Base-by-base conservation (phyloP, 2,329 filamentous ascomycete species). In the Claviceps purpurea region DNA sequence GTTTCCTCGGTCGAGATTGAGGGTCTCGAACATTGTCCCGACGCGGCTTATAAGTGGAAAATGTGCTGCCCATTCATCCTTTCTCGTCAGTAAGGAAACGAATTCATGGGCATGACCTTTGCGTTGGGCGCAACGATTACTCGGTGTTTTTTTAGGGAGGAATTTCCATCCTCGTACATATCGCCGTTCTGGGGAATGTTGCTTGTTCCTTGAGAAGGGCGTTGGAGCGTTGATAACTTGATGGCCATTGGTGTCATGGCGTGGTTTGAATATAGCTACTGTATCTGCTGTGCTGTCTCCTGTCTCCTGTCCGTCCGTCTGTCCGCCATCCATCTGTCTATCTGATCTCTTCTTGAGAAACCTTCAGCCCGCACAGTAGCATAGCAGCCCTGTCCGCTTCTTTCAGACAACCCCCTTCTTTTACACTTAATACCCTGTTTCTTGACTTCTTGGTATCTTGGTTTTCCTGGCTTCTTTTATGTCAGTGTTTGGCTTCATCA, bases 201-300 rank as follows among this genome's bases (percentile, higher is more conserved):
- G 5, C 20, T n/a, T 34, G 13, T 39, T 13, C 18, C 37, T 42
- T 38, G 14, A n/a, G 54, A 52, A 57, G 55, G 64, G 64, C 58
- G 61, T 65, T 65, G 49, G 57, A 58, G 59, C 56, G 60, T 65
- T 60, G 56, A 61, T 52, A 61, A 60, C 64, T 65, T 60, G 56
- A 61, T 52, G 62, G 60, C 64, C 60, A 56, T 60, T 52, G 62
- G 63, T 58, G 62, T 66, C 57, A 52, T 54, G 53, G 53, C 54
- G 53, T 57, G 57, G 51, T 56, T 61, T 64, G 57, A 61, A 65
- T 65, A 65, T 30, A 30, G 26, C 26, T 30, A 30, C 26, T 30
- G 8, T 30, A 30, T 30, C 8, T 30, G 26, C 8, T 30, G 26
- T 30, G 26, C 26, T 30, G 26, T 30, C 24, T 26, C 5, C 24